Base-by-base conservation (phyloP, 2,329 filamentous ascomycete species). In the Colletotrichum costaricense region DNA sequence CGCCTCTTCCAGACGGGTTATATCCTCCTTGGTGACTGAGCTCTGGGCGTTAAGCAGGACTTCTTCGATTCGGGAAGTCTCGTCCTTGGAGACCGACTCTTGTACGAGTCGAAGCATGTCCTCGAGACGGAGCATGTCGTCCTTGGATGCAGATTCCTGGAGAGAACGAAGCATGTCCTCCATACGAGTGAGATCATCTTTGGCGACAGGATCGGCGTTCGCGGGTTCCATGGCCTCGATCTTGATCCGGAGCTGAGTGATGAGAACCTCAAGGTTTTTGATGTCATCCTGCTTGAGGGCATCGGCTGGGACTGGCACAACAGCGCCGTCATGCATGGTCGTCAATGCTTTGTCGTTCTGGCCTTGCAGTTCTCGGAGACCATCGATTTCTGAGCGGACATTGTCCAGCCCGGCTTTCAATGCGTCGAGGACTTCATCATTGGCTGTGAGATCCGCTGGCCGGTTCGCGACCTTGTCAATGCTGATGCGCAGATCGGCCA, bases 341-440 rank as follows among this genome's bases (percentile, higher is more conserved):
- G 88, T 85, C 24, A 93, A 84, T 3, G 91, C 89, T 35, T 82
- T 84, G 58, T 86, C 86, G 55, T 84, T 84, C 52, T 81, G 81
- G 74, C 79, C 83, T 62, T 70, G 67, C 55, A 82, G 84, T 28
- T 93, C 90, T n/a, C 93, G 93, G 52, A 98, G 87, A 24, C 88
- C 88, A 69, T 95, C 93, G 75, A 98, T 94, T 62, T 98, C 95
- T 2, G 90, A 88, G 66, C 92, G 92, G 19, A 98, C 88, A 52
- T 88, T 89, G 56, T 93, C 91, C 9, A 98, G 86, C 0, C 95
- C 95, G n/a, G 92, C 89, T 80, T 93, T 97, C 69, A 98, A 88
- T 0, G 94, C 94, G 73, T 98, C 94, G 1, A 98, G 87, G 65
- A 98, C 95, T 82, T 98, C 95, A 76, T 97, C 94, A 73, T 94